Conservation (phyloP, 2,329 filamentous ascomycete genomes). For the Colletotrichum camelliae region DNA sequence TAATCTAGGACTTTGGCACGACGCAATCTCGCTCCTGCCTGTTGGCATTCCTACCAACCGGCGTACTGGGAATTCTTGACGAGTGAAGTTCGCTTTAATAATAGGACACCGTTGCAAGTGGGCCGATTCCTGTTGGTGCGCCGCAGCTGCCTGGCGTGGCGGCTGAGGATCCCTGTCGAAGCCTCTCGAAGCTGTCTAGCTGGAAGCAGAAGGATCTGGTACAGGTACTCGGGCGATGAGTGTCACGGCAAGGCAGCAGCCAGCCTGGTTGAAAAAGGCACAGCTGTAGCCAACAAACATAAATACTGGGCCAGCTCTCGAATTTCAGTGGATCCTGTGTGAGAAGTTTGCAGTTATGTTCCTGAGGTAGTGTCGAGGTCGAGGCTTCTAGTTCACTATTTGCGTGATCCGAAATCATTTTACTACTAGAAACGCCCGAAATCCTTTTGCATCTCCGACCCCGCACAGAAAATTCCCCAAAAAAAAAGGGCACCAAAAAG, state of each 20-base stretch:
- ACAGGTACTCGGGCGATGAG: neutral
- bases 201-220: neutral
- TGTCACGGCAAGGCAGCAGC: neutral
- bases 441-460: rapidly evolving
- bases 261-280: neutral
- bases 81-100: neutral
- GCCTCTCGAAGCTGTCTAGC: neutral
- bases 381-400: rapidly evolving
- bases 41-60: neutral
- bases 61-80: neutral
- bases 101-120: neutral
- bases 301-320: neutral
- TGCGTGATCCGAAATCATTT: neutral
- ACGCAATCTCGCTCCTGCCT: neutral
- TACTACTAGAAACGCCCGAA: rapidly evolving
- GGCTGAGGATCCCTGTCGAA: slow-evolving; percentile 1
- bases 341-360: neutral
- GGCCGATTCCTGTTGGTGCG: neutral
- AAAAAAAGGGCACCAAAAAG: neutral
- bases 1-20: neutral
- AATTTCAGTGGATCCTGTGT: neutral
- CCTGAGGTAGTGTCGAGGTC: neutral
- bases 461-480: rapidly evolving
- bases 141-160: neutral
- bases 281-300: neutral